phyloP scores from a whole-genome alignment of 108 stramenopile species.

The Schizochytrium sp. region DNA sequence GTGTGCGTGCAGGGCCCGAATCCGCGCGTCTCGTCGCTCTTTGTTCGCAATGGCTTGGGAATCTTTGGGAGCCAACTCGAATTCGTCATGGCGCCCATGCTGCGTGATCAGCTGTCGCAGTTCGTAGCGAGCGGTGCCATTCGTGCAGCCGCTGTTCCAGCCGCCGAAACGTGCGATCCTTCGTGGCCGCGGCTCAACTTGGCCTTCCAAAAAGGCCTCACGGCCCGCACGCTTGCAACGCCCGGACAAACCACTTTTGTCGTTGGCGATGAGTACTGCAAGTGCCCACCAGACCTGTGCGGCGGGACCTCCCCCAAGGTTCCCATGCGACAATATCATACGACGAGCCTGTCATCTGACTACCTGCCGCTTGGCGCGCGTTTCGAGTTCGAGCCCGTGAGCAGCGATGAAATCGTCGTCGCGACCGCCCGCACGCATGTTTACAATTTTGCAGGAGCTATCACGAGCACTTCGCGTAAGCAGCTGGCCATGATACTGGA shows the following conservation, averaged over 20 bases:
- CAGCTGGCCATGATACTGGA: neutral
- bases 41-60: neutral
- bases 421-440: neutral
- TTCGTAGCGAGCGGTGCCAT: neutral
- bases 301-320: neutral
- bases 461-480: neutral
- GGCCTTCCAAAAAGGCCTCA: neutral
- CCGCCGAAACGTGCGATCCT: neutral
- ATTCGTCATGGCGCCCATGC: neutral
- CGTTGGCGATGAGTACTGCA: constrained; percentile 2
- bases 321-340: neutral
- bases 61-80: neutral
- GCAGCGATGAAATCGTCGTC: neutral
- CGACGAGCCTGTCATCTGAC: neutral
- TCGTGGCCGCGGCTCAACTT: neutral
- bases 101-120: neutral
- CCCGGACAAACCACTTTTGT: neutral
- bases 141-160: neutral
- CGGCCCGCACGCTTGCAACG: neutral
- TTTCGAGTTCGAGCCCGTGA: neutral
- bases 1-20: constrained; percentile 4
- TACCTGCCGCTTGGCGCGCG: neutral
- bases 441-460: neutral
- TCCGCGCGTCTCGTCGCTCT: neutral
- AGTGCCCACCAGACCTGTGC: neutral